Percentiles rank a stretch among this genome's conserved stretches.
Evolutionary conservation across 192 early-diverging fungal genomes (phyloP).

Genomic region (Ambispora gerdemannii): DNA sequence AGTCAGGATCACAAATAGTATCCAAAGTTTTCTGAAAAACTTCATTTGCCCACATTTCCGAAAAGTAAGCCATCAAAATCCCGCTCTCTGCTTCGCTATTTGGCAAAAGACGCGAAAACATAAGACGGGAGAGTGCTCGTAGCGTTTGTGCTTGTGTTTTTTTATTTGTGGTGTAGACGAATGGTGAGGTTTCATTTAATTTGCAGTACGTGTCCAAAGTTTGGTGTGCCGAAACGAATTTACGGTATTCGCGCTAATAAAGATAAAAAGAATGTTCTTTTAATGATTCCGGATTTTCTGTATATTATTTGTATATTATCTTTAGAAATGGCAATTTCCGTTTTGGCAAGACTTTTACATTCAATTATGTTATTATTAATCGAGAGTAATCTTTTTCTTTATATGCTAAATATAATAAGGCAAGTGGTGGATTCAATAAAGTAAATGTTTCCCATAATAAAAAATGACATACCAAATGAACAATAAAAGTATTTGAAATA

Average conservation of each 20-base stretch:
- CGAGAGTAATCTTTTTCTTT: too few species aligned
- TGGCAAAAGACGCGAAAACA: slow-evolving; percentile 39
- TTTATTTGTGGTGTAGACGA: slow-evolving; percentile 38
- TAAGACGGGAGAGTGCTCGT: slow-evolving; percentile 36
- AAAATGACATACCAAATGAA: slow-evolving; percentile 47
- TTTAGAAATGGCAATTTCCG: too few species aligned
- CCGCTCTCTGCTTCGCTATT: slow-evolving; percentile 39
- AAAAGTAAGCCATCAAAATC: slow-evolving; percentile 45
- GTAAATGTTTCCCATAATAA: not conserved
- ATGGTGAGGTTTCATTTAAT: slow-evolving; percentile 34
- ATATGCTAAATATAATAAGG: too few species aligned
- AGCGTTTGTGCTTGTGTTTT: slow-evolving; percentile 35
- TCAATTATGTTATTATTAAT: too few species aligned
- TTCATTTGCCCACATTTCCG: slow-evolving; percentile 49
- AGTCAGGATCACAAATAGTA: slow-evolving; percentile 51
- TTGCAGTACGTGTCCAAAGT: not conserved
- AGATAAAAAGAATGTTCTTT: not conserved
- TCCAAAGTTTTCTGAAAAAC: slow-evolving; percentile 46
- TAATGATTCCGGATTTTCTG: too few species aligned
- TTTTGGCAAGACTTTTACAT: too few species aligned
- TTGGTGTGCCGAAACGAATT: slow-evolving; percentile 17
- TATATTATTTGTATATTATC: too few species aligned
- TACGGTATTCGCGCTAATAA: slow-evolving; percentile 34
- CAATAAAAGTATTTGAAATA: slow-evolving; percentile 53
- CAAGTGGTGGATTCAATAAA: too few species aligned